Base-by-base conservation (phyloP, 1,284 basidiomycete genomes). In the Cryptococcus depauperatus region DNA sequence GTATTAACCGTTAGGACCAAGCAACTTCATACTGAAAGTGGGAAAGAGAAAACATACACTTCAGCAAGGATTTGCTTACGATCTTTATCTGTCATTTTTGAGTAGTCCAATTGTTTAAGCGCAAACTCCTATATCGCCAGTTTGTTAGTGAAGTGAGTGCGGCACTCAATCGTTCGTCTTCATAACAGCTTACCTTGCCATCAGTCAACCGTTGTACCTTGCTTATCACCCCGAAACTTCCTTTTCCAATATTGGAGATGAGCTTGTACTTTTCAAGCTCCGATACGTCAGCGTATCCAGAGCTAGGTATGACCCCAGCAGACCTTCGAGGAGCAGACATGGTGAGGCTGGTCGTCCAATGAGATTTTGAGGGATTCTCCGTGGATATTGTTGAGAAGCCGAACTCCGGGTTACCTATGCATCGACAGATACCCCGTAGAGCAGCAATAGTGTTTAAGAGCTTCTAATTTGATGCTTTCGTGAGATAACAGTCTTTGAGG, bases 21-120 rank as follows among this genome's bases (percentile, higher is more conserved):
- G 18, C 14, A 14, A 9, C 4, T 5, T 11, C 14, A 30, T 37
- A 32, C 14, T 30, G 21, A 6, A 32, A n/a, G 27, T 29, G 30
- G 18, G 29, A 18, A 25, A 7, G 21, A 23, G 16, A 14, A 26
- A 27, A 77, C 86, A 63, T 66, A 93, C 89, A 97, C 92, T 80
- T 98, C 93, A n/a, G 91, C 82, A 4, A 93, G 85, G 48, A 97
- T 91, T 68, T 97, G 93, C 65, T 87, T 88, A 57, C 86, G 77
- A 67, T 95, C 91, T 43, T 87, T 79, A 64, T 93, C 88, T 40
- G 78, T 84, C 91, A 95, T 95, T 51, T 83, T 79, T 57, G 89
- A 87, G 69, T 95, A 97, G 70, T 95, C 90, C 57, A 98, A 80
- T 68, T 97, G 89, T 66, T 97, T 96, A 34, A 90, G 76, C 1